Evolutionary conservation across 768 basidiomycete genomes (phyloP).

Genomic region (Grammothele lineata): DNA sequence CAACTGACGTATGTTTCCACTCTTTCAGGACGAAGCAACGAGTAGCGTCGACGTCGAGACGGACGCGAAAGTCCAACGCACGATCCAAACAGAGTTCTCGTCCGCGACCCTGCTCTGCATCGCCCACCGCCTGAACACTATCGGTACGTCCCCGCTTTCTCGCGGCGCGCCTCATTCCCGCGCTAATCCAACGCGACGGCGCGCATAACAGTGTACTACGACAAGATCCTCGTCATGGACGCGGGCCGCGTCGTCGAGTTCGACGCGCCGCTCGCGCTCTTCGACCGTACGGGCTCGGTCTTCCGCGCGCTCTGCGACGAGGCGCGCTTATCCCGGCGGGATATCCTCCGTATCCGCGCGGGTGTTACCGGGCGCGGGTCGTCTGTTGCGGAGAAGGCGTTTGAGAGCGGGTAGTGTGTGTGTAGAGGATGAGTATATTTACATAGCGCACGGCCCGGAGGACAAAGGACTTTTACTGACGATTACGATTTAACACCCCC

Average conservation of each 20-base stretch:
- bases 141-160: constrained; percentile 27
- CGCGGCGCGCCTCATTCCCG: not conserved
- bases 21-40: constrained; percentile 73
- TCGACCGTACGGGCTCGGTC: constrained; percentile 56
- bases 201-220: constrained; percentile 54
- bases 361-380: too few species aligned
- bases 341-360: constrained; percentile 50
- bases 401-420: too few species aligned
- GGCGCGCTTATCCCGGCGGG: constrained; percentile 49
- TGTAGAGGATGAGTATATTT: too few species aligned
- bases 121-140: constrained; percentile 71
- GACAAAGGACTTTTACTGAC: too few species aligned
- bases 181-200: not conserved
- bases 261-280: constrained; percentile 66
- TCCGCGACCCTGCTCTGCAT: constrained; percentile 66
- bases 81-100: constrained; percentile 82
- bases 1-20: not conserved
- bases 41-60: constrained; percentile 85
- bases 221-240: constrained; percentile 74
- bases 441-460: too few species aligned
- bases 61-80: constrained; percentile 84
- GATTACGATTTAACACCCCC: too few species aligned
- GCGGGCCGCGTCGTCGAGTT: constrained; percentile 65
- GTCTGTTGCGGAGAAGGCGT: too few species aligned
- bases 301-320: constrained; percentile 70